Conservation (phyloP, 1,284 basidiomycete genomes). For the Melanopsichium pennsylvanicum region DNA sequence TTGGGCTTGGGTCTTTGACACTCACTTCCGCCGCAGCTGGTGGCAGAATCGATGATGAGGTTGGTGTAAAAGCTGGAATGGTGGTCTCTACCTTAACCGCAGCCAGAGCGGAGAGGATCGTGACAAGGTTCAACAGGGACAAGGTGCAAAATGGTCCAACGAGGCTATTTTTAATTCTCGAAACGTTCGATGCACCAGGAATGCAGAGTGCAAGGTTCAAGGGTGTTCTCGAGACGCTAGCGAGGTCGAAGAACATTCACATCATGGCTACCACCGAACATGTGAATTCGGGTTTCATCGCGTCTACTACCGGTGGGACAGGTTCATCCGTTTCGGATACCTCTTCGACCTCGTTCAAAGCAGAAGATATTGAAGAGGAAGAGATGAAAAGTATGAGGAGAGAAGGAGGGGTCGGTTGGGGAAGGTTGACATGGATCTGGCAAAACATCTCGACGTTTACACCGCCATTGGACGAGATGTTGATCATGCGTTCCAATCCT, state of each 20-base stretch:
- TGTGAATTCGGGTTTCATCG: slow-evolving; percentile 39
- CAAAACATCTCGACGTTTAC: slow-evolving; percentile 43
- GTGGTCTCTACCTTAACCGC: slow-evolving; percentile 31
- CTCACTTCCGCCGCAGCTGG: slow-evolving; percentile 5
- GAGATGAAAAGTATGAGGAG: too few species aligned
- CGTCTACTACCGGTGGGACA: slow-evolving; percentile 17
- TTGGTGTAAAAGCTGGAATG: background rate
- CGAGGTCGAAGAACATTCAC: slow-evolving; percentile 25
- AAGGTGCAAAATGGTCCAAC: slow-evolving; percentile 8
- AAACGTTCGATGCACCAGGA: slow-evolving; percentile 40
- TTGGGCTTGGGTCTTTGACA: slow-evolving; percentile 25
- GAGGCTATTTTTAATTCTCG: slow-evolving; percentile 35
- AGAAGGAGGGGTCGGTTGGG: background rate
- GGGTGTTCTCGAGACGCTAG: slow-evolving; percentile 33
- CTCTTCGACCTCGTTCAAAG: too few species aligned
- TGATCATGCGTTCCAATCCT: slow-evolving; percentile 44
- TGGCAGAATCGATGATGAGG: background rate
- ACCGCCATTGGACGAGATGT: slow-evolving; percentile 42
- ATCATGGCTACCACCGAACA: slow-evolving; percentile 45
- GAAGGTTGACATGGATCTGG: slow-evolving; percentile 41
- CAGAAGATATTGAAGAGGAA: too few species aligned
- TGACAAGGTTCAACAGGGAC: slow-evolving; percentile 6
- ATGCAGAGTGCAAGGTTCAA: slow-evolving; percentile 39
- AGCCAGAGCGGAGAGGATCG: slow-evolving; percentile 37
- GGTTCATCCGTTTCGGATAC: too few species aligned